phyloP scores from a whole-genome alignment of 2,329 filamentous ascomycete species.

The Botrytis squamosa region DNA sequence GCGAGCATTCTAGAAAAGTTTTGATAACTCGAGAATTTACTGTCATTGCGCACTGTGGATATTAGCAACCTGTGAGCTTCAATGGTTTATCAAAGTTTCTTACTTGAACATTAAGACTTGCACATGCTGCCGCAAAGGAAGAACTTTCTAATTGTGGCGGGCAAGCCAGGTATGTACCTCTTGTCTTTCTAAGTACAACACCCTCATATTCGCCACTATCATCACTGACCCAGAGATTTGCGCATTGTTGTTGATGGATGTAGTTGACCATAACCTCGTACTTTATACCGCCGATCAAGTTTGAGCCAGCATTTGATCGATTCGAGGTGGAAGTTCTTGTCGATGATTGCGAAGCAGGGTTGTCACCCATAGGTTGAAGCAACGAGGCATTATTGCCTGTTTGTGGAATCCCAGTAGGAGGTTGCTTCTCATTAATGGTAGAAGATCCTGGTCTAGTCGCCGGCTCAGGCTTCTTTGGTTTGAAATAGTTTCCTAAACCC shows the following conservation, averaged over 20 bases:
- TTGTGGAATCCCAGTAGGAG: conserved; percentile 27
- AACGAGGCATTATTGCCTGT: conserved; percentile 45
- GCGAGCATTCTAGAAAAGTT: conserved; percentile 71
- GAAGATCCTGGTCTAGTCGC: conserved; percentile 22
- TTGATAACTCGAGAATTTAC: conserved; percentile 78
- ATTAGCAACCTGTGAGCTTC: conserved; percentile 26
- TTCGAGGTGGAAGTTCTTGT: conserved; percentile 54
- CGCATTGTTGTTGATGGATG: conserved; percentile 76
- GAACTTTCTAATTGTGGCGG: conserved; percentile 64
- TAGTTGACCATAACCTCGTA: conserved; percentile 84
- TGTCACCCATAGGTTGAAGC: conserved; percentile 50
- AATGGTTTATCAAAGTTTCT: conserved; percentile 29
- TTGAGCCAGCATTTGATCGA: conserved; percentile 48
- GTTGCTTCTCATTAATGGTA: conserved; percentile 49
- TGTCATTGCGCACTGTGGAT: conserved; percentile 68
- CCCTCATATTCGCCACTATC: conserved; percentile 68
- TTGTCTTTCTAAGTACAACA: conserved; percentile 66
- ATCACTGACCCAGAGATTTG: conserved; percentile 71
- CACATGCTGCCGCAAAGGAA: conserved; percentile 61
- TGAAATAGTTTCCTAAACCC: conserved; percentile 64
- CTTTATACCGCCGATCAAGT: conserved; percentile 69
- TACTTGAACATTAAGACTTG: conserved; percentile 70
- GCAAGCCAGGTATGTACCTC: conserved; percentile 70
- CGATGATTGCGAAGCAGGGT: conserved; percentile 51
- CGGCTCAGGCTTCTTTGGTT: conserved; percentile 48